Evolutionary conservation across 1,139 yeast species (phyloP).

Genomic region (Scheffersomyces insectosa): DNA sequence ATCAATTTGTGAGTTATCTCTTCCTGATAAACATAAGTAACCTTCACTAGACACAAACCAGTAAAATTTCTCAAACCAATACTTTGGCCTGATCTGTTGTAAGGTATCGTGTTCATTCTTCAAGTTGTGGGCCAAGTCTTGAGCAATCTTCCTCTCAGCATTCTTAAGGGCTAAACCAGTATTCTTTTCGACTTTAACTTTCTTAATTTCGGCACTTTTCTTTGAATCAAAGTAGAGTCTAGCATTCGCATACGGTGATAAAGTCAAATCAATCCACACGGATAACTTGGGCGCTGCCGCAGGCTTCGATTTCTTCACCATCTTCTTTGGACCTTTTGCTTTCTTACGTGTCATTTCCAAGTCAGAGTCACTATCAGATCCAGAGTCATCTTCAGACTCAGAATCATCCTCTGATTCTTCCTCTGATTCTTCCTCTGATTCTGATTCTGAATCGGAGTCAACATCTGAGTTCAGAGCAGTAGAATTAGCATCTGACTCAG

Average conservation of each 20-base stretch:
- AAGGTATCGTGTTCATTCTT: slow-evolving; percentile 66
- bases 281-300: slow-evolving; percentile 31
- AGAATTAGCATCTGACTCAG: slow-evolving; percentile 18
- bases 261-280: slow-evolving; percentile 65
- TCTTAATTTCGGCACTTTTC: slow-evolving; percentile 75
- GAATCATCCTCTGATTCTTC: slow-evolving; percentile 24
- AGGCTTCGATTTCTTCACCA: slow-evolving; percentile 12
- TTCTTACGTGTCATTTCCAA: slow-evolving; percentile 10
- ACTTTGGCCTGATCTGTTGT: slow-evolving; percentile 67
- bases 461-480: slow-evolving; percentile 2
- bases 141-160: slow-evolving; percentile 77
- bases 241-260: slow-evolving; percentile 90
- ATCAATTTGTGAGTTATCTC: slow-evolving; percentile 83
- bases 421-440: slow-evolving; percentile 29
- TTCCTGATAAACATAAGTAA: slow-evolving; percentile 81
- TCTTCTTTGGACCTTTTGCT: slow-evolving; percentile 6
- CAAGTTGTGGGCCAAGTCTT: slow-evolving; percentile 67
- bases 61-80: slow-evolving; percentile 90
- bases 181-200: slow-evolving; percentile 75
- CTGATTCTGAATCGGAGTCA: slow-evolving; percentile 21
- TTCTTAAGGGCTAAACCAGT: slow-evolving; percentile 79
- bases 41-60: slow-evolving; percentile 95
- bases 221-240: slow-evolving; percentile 80
- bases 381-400: slow-evolving; percentile 28
- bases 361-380: slow-evolving; percentile 33